Base-by-base conservation (phyloP, 2,329 filamentous ascomycete species). In the Clathrospora elynae region DNA sequence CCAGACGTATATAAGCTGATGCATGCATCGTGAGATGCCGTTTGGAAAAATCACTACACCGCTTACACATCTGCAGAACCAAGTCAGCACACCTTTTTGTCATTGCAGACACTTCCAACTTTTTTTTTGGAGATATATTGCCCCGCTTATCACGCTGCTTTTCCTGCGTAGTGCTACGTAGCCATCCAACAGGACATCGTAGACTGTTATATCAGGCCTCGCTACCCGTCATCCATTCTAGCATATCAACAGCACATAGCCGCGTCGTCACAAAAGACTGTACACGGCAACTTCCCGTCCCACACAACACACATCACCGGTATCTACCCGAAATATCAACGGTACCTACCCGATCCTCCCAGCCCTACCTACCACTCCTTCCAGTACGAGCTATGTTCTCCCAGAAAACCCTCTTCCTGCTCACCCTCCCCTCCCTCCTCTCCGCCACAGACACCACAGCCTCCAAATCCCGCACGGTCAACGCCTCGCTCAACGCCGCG, bases 391-490 rank as follows among this genome's bases (percentile, higher is more conserved):
- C 19, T n/a, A 42, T 51, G 33, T 29, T 48, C 31, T 18, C 28
- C 19, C 26, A 31, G 16, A n/a, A 32, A 10, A 2, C 18, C 11
- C 8, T 40, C 12, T 6, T 51, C 12, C 23, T 62, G 46, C 30
- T 56, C 19, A 16, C 38, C 30, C 34, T 59, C 16, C 18, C 47
- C 13, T 16, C 50, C 25, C 32, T 66, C 37, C 38, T 50, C 26
- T 47, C 59, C 23, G 33, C 55, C 29, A 23, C 55, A 24, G 29
- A 56, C 16, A 32, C 54, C 32, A 24, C 53, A 31, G 29, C 54
- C 14, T 65, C 69, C 14, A 64, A 71, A 39, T 73, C 75, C 46
- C 64, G 58, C 43, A 72, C 73, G 18, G 56, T 71, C 45, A 62
- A 76, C 47, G 67, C 73, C 12, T 61, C 63, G 6, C 61, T 73